phyloP scores from a whole-genome alignment of 768 basidiomycete genomes.

The Boletales sp. region DNA sequence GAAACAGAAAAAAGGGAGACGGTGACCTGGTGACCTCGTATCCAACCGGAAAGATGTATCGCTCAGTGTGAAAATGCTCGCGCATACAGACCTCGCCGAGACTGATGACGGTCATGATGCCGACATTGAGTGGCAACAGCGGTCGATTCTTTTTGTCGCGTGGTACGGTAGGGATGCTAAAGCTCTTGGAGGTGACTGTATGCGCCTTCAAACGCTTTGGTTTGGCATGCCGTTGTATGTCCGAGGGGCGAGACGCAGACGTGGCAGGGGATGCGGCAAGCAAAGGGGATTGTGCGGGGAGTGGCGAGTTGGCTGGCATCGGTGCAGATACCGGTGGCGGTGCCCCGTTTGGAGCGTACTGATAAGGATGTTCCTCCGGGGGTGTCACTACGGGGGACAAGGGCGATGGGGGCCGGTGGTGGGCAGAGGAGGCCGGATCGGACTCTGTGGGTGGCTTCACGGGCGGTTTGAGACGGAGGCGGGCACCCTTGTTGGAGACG shows the following conservation, averaged over 20 bases:
- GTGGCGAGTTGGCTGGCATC: conserved; percentile 15
- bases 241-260: conserved; percentile 23
- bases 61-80: conserved; percentile 83
- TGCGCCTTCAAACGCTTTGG: conserved; percentile 80
- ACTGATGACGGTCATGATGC: conserved; percentile 79
- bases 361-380: conserved; percentile 31
- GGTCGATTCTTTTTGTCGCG: conserved; percentile 69
- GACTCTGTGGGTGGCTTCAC: conserved; percentile 26
- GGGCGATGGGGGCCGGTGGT: conserved; percentile 25
- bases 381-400: conserved; percentile 35
- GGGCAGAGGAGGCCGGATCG: conserved; percentile 15
- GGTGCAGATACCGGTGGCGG: conserved; percentile 15
- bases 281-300: conserved; percentile 20
- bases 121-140: conserved; percentile 74
- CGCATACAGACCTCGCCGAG: conserved; percentile 77
- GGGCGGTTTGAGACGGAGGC: conserved; percentile 48
- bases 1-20: conserved; percentile 12
- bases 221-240: conserved; percentile 47
- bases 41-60: conserved; percentile 86
- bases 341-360: conserved; percentile 23
- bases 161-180: conserved; percentile 75
- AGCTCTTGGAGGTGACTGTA: conserved; percentile 73
- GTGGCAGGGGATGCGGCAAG: conserved; percentile 15
- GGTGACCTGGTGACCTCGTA: conserved; percentile 79
- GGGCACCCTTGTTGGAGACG: conserved; percentile 46